Base-by-base conservation (phyloP, 2,329 filamentous ascomycete genomes). In the Sclerotinia borealis region DNA sequence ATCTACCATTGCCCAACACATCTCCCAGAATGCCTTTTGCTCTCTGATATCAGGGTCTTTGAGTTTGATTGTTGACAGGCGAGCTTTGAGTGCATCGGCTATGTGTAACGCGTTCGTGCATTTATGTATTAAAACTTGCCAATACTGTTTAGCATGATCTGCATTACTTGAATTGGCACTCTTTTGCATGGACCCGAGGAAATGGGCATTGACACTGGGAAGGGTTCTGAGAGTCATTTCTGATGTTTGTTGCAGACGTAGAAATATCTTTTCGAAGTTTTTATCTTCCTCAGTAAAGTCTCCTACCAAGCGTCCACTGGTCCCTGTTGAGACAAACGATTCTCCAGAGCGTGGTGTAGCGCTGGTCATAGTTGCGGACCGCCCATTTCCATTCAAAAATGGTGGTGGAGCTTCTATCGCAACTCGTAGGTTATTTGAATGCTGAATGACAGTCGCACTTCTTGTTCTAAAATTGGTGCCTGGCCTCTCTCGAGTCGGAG, bases 301-400 rank as follows among this genome's bases (percentile, higher is more conserved):
- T 72, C 72, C 70, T 76, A 11, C 54, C 41, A 67, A 74, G 54
- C 68, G 69, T 27, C 71, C 71, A 56, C 66, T 65, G n/a, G 64
- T 65, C 41, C 58, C 70, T 19, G 67, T 69, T 22, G 87, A 86
- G 2, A 80, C 82, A 73, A 95, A 96, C 0, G 90, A 91, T 71
- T 96, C 92, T 49, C 88, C 90, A 9, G 91, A 96, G 29, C 90
- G 86, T 51, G 92, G 91, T 0, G 91, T 96, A n/a, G 82, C 70
- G 63, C 69, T 73, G 15, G 69, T 71, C 67, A 81, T 77, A 3
- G 80, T 81, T 2, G 81, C 80, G 34, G 81, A 81, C 27, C 84
- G 80, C 17, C 78, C 75, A 13, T 72, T 74, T 37, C 81, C 80
- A 64, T 83, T 83, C 61, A 82, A 72, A 58, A 80, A 83, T 0